Base-by-base conservation (phyloP, 768 basidiomycete species). In the Leccinum pellstonianum region DNA sequence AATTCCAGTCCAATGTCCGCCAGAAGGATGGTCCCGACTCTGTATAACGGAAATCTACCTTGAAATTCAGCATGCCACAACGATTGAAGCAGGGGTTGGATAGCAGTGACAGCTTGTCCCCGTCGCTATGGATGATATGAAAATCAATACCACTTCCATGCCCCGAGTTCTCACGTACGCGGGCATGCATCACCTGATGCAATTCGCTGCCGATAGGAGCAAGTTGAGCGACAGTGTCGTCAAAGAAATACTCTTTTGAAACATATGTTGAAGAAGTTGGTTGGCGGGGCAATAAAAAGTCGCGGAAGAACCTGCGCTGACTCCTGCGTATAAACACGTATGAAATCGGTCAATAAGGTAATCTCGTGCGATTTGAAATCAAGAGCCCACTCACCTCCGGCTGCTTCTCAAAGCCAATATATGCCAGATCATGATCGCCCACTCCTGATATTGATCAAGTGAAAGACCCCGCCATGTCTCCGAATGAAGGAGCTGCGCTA, bases 51-150 rank as follows among this genome's bases (percentile, higher is more conserved):
- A 66, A 86, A 82, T 57, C 86, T 83, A 55, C 85, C 83, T 56
- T 90, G 82, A 68, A 90, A 91, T 71, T 94, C 91, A 0, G 91
- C 84, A 59, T 88, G 80, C 90, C 91, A 93, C 38, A 93, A 70
- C 2, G 87, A 83, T 58, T 80, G 84, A 27, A 95, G 75, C 25
- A 94, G 76, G 46, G 83, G 82, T 29, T 91, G 85, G 17, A 91
- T 80, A 2, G 83, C 78, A 23, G 80, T 77, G 21, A 85, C 77
- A 8, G 82, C 82, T 75, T 92, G 87, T 57, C 85, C 85, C 27
- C 76, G 80, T 68, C 83, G 79, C 92, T 93, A 58, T 29, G 60
- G 62, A 48, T 17, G 37, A 52, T 62, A 48, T 51, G 29, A 54
- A 27, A 57, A 50, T 58, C 46, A 57, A 46, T 25, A 58, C 47